phyloP scores from a whole-genome alignment of 1,284 basidiomycete species.

The Trichosporon ovoides region DNA sequence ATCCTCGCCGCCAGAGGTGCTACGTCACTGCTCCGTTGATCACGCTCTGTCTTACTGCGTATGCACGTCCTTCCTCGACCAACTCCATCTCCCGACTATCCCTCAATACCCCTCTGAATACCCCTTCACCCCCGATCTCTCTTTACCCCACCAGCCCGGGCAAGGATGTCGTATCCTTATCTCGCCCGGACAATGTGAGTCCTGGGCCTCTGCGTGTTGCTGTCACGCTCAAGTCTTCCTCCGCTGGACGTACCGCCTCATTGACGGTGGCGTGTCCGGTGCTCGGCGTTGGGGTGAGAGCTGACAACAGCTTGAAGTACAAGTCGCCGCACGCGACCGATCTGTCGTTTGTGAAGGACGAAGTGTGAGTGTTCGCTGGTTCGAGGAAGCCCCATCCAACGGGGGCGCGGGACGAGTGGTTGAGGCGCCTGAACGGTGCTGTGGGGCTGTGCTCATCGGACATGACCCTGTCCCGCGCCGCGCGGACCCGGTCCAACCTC shows the following conservation, averaged over 20 bases:
- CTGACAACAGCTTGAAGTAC: conserved; percentile 41
- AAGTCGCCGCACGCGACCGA: conserved; percentile 49
- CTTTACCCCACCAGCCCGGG: background rate
- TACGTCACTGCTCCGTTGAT: background rate
- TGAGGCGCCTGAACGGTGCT: no score
- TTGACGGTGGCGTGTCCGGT: no score
- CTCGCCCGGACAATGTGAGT: conserved; percentile 45
- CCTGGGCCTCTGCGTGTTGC: no score
- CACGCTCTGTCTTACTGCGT: background rate
- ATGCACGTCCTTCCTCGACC: background rate
- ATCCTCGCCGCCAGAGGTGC: background rate
- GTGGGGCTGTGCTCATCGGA: no score
- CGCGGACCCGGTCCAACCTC: no score
- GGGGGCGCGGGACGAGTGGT: no score
- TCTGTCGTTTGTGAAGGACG: conserved; percentile 47
- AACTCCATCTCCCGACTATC: background rate
- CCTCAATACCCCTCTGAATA: background rate
- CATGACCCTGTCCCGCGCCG: no score
- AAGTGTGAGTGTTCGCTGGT: conserved; percentile 38
- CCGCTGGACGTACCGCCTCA: no score
- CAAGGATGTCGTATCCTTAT: conserved; percentile 43
- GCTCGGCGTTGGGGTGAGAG: no score
- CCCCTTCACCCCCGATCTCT: background rate
- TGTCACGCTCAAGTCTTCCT: background rate
- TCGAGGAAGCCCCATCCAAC: no score